These are phyloP conservation scores for Ophiostoma perfectum DNA, from an alignment of 2,329 filamentous ascomycete genomes.

Conservation along the genomic window DNA sequence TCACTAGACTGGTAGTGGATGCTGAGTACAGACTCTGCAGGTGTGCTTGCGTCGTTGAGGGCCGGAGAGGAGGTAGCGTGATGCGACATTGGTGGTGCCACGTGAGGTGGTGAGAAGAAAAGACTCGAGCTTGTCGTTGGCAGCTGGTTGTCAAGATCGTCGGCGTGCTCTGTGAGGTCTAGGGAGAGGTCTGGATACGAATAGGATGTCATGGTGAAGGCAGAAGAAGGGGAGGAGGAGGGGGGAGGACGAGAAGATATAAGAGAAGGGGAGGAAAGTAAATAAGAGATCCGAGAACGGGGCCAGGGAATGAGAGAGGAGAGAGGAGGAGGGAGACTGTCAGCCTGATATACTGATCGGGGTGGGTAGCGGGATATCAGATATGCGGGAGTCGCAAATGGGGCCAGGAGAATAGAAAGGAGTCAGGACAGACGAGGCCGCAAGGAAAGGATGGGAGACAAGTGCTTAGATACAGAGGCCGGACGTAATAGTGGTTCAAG, in stretches of 20 bases:
- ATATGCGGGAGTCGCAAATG: not conserved
- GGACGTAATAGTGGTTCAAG: not conserved
- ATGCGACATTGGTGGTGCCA: slow-evolving; percentile 40
- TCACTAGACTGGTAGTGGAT: slow-evolving; percentile 47
- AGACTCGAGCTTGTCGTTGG: slow-evolving; percentile 26
- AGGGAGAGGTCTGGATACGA: slow-evolving; percentile 30
- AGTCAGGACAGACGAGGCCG: not conserved
- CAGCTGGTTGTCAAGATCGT: slow-evolving; percentile 19
- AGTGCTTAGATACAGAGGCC: not conserved
- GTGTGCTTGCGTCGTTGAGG: slow-evolving; percentile 40
- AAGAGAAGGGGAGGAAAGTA: slow-evolving; percentile 13
- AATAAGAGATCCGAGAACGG: slow-evolving; percentile 8
- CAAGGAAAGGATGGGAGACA: not conserved
- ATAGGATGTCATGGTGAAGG: slow-evolving; percentile 32
- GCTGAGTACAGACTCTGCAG: slow-evolving; percentile 46
- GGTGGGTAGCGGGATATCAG: slow-evolving; percentile 15
- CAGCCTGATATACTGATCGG: slow-evolving; percentile 17
- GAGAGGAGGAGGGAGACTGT: slow-evolving; percentile 13
- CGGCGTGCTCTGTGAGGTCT: slow-evolving; percentile 27
- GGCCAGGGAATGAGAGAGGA: slow-evolving; percentile 7
- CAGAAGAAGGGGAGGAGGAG: not conserved
- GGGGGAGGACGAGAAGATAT: slow-evolving; percentile 1
- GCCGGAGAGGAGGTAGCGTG: slow-evolving; percentile 40
- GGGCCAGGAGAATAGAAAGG: not conserved
- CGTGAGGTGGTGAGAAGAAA: slow-evolving; percentile 38